Base-by-base conservation (phyloP, 345 rosid genomes). In the Rhodamnia argentea region DNA sequence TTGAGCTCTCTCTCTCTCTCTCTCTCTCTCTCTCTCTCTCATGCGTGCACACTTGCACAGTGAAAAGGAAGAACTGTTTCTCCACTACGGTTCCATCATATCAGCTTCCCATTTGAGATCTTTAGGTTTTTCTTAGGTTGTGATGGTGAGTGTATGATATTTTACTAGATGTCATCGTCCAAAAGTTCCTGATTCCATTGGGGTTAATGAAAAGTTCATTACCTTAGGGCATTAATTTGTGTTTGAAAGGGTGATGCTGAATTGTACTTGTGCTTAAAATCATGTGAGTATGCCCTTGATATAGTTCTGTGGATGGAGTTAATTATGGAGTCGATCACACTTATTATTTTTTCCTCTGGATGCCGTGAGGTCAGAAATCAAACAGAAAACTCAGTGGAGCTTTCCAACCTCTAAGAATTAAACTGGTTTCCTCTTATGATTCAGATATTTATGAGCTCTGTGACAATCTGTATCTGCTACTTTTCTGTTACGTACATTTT, bases 31-130 rank as follows among this genome's bases (percentile, higher is more conserved):
- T 56, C 26, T 56, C 59, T 56, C 75, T 62, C 75, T 52, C 54
- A 52, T 13, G 53, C 53, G 22, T 7, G 8, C 22, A 0, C 76
- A 16, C 1, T 0, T 4, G 3, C 54, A 5, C 1, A 9, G 3
- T 29, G 75, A 32, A 32, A 70, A 70, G 37, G 40, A 40, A 64
- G 29, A 29, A 44, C 12, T 70, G 26, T 70, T 70, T 70, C 81
- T 70, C 47, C 81, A 70, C 81, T 70, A 37, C 10, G 40, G 10
- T 70, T 70, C 81, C 81, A 37, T 70, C 47, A 70, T 70, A 37
- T 70, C 47, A 37, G 81, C 47, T 70, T 70, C 81, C 81, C 40
- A 32, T 8, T 70, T 16, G 2, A 37, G 47, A 70, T 70, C 13
- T 18, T 70, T 70, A 70, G 13, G 47, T 70, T 70, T 70, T 70